phyloP scores from a whole-genome alignment of 768 basidiomycete genomes.

The Kwoniella shandongensis region DNA sequence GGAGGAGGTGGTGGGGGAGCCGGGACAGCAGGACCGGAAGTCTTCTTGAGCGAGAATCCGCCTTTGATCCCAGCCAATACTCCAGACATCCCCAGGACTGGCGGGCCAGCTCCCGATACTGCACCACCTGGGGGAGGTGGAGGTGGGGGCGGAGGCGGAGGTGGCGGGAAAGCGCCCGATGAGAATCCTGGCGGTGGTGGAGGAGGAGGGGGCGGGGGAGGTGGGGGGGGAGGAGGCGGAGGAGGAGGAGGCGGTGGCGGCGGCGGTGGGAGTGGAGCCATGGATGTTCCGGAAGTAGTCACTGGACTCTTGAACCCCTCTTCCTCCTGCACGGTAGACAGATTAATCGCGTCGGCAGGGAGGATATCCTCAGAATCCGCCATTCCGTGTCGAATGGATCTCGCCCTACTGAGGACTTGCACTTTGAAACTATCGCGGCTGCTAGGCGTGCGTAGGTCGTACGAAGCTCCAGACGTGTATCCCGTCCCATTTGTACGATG shows the following conservation, averaged over 20 bases:
- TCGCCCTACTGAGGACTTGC: constrained; percentile 33
- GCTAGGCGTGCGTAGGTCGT: constrained; percentile 37
- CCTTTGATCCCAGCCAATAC: constrained; percentile 46
- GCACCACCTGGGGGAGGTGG: constrained; percentile 13
- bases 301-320: constrained; percentile 13
- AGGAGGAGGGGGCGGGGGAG: constrained; percentile 30
- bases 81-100: constrained; percentile 37
- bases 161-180: constrained; percentile 24
- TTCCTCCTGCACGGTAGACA: constrained; percentile 25
- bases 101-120: background rate
- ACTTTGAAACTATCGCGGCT: constrained; percentile 34
- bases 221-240: constrained; percentile 22
- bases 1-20: constrained; percentile 15
- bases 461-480: constrained; percentile 62
- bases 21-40: constrained; percentile 2
- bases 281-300: too few relatives aligned
- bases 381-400: constrained; percentile 24
- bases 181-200: constrained; percentile 22
- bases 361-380: constrained; percentile 24
- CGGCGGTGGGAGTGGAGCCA: constrained; percentile 40
- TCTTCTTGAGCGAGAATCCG: constrained; percentile 41
- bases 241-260: constrained; percentile 32
- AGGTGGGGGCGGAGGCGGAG: constrained; percentile 30
- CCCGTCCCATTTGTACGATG: constrained; percentile 62
- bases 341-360: constrained; percentile 25